Percentiles rank a stretch among this genome's conserved stretches.
These are phyloP conservation scores for Akanthomyces uredinophilus DNA, from an alignment of 2,329 filamentous ascomycete species.

Conservation along the genomic window DNA sequence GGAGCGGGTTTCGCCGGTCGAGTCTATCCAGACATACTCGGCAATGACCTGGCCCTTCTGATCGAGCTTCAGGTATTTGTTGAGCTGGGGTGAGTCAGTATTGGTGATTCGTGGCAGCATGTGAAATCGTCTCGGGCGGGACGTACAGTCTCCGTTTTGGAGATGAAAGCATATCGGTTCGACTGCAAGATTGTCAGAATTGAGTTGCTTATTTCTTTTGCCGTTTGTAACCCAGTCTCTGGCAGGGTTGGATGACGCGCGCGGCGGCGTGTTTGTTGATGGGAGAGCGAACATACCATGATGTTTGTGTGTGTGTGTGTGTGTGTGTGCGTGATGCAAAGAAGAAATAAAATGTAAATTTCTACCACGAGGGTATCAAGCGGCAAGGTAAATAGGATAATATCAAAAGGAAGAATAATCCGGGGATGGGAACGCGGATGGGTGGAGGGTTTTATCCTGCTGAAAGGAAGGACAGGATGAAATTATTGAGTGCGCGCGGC, in stretches of 20 bases:
- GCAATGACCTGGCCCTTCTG: slow-evolving; percentile 87
- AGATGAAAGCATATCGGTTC: slow-evolving; percentile 24
- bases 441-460: slow-evolving; percentile 12
- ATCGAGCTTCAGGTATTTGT: slow-evolving; percentile 86
- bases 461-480: background rate
- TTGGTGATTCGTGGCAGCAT: background rate
- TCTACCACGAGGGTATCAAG: slow-evolving; percentile 1
- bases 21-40: slow-evolving; percentile 96
- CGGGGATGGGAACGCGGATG: background rate
- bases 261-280: background rate
- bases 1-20: slow-evolving; percentile 75
- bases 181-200: slow-evolving; percentile 22
- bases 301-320: slow-evolving; percentile 6
- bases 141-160: slow-evolving; percentile 32
- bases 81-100: slow-evolving; percentile 53
- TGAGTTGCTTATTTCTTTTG: background rate
- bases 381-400: background rate
- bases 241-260: background rate
- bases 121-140: background rate
- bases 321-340: background rate
- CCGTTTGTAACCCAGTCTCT: background rate
- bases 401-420: background rate
- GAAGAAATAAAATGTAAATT: background rate
- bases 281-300: slow-evolving; percentile 1
- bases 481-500: background rate